phyloP scores from a whole-genome alignment of 2,329 filamentous ascomycete genomes.

The Penicillium sp. region DNA sequence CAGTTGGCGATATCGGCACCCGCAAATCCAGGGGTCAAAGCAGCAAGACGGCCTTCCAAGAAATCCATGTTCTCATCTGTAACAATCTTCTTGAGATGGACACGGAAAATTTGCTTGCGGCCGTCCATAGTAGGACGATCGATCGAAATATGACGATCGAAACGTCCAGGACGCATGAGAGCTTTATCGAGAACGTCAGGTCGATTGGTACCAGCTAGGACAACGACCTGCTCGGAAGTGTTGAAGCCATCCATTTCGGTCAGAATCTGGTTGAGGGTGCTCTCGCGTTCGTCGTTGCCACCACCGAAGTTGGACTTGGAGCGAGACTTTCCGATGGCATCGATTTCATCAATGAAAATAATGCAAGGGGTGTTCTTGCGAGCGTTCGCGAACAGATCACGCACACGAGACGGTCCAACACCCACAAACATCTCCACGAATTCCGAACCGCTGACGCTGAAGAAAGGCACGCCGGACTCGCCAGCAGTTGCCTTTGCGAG shows the following conservation, averaged over 20 bases:
- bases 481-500: slow-evolving; percentile 96
- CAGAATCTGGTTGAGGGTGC: slow-evolving; percentile 94
- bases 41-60: slow-evolving; percentile 79
- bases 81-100: slow-evolving; percentile 90
- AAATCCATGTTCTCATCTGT: slow-evolving; percentile 85
- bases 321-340: slow-evolving; percentile 90
- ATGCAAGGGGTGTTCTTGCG: slow-evolving; percentile 96
- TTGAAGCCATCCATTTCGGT: slow-evolving; percentile 99
- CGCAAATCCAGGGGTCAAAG: slow-evolving; percentile 91
- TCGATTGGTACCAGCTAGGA: slow-evolving; percentile 92
- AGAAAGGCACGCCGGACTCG: slow-evolving; percentile 95
- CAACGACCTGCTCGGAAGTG: slow-evolving; percentile 90
- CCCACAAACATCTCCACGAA: slow-evolving; percentile 99
- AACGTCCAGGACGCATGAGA: slow-evolving; percentile 91
- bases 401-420: slow-evolving; percentile 90
- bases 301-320: slow-evolving; percentile 76
- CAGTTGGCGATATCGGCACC: slow-evolving; percentile 98
- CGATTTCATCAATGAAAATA: slow-evolving; percentile 99
- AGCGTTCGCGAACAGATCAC: slow-evolving; percentile 89
- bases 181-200: slow-evolving; percentile 93
- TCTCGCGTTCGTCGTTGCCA: slow-evolving; percentile 94
- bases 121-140: slow-evolving; percentile 96
- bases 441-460: slow-evolving; percentile 95
- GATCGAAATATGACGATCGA: slow-evolving; percentile 93
- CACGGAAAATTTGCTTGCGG: slow-evolving; percentile 89